phyloP scores from a whole-genome alignment of 805 yeast genomes.

The Wickerhamiella parazyma region DNA sequence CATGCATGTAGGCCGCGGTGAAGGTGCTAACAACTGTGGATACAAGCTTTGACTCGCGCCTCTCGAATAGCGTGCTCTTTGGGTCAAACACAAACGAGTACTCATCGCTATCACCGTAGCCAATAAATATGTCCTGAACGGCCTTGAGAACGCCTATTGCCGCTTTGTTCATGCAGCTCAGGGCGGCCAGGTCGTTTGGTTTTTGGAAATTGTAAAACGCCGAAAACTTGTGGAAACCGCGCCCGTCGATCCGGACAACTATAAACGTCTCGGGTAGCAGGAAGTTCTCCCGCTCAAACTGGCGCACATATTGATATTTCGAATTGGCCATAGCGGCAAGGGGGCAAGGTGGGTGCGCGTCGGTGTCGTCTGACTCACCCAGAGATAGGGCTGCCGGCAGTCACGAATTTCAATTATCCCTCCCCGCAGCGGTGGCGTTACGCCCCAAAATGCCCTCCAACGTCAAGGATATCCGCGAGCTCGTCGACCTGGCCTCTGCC shows the following conservation, averaged over 20 bases:
- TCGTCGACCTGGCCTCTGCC: conserved; percentile 76
- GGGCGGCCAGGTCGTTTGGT: conserved; percentile 75
- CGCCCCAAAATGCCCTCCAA: conserved; percentile 30
- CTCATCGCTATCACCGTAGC: conserved; percentile 94
- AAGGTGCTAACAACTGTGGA: conserved; percentile 73
- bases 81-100: conserved; percentile 65
- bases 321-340: conserved; percentile 50
- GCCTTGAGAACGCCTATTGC: conserved; percentile 52
- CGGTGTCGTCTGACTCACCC: no score
- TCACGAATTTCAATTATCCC: neutral
- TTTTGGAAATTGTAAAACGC: conserved; percentile 59
- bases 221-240: conserved; percentile 78
- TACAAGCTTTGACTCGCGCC: conserved; percentile 70
- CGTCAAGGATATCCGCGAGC: conserved; percentile 93
- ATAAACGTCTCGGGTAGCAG: conserved; percentile 72
- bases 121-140: conserved; percentile 61
- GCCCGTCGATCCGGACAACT: conserved; percentile 80
- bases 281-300: conserved; percentile 59
- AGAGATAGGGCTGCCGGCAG: conserved; percentile 2
- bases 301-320: conserved; percentile 72
- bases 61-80: conserved; percentile 56
- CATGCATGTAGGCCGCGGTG: conserved; percentile 56
- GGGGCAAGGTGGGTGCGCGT: no score
- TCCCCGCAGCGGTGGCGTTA: neutral
- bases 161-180: conserved; percentile 67